Base-by-base conservation (phyloP, 106 monocot species). In the Hemerocallis citrina region DNA sequence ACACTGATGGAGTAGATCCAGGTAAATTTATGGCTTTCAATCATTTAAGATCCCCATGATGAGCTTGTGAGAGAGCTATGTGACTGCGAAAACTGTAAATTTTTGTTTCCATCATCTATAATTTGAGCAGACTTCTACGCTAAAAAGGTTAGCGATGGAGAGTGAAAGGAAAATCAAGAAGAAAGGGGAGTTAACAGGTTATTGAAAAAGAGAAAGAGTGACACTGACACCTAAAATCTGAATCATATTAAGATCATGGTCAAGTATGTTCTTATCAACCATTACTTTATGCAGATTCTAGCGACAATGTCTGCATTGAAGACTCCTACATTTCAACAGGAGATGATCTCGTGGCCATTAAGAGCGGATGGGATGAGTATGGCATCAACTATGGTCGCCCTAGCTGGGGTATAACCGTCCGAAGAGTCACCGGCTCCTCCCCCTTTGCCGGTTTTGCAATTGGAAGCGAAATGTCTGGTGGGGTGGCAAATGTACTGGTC, bases 331-430 rank as follows among this genome's bases (percentile, higher is more conserved):
- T 87, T 32, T 72, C 77, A 19, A 87, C 86, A 0, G 86, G 86
- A 0, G 82, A 87, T 39, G 86, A 87, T 43, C 15, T 73, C 7
- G 62, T 87, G 4, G 75, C 77, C 8, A 62, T 87, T 7, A 87
- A 87, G 65, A 82, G 82, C 34, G 86, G 86, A 0, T 87, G 86
- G 86, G 86, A 87, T 55, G 86, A 87, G 57, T 87, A 87, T 44
- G 86, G 82, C 34, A 82, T 87, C 20, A 41, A 72, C 14, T 87
- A 74, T 35, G 78, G 68, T 27, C 82, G 75, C 4, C 79, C 86
- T 1, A 79, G 82, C 51, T 58, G 28, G 14, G 60, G 30, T 52
- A 76, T 87, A 50, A 87, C 74, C 2, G 64, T 87, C 45, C 64
- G 75, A 25, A 58, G 86, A 38, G 0, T 87, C 24, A 66, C 67